Conservation (phyloP, 805 yeast species). For the Metschnikowia amazonensis region DNA sequence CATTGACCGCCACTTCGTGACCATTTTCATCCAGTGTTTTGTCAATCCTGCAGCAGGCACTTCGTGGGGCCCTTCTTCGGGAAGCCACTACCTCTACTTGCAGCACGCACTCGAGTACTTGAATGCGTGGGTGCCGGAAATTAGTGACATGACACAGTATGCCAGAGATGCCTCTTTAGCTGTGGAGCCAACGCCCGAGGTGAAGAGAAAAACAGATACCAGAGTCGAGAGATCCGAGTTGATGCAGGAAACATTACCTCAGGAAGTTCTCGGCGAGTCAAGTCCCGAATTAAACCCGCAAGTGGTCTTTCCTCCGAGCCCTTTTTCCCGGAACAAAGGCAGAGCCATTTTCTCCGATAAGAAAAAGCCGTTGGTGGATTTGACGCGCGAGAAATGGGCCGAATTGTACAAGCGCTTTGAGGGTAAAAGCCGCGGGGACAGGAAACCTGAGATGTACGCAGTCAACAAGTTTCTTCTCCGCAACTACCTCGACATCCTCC, state of each 20-base stretch:
- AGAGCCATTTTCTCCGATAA: constrained; percentile 25
- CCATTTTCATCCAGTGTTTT: constrained; percentile 29
- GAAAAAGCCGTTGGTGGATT: constrained; percentile 28
- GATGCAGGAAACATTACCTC: constrained; percentile 12
- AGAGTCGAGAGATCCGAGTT: constrained; percentile 6
- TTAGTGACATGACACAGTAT: constrained; percentile 14
- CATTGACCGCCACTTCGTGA: constrained; percentile 32
- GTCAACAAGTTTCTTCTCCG: constrained; percentile 33
- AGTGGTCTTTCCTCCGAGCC: constrained; percentile 30
- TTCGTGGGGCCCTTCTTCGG: constrained; percentile 18
- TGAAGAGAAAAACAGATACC: constrained; percentile 9
- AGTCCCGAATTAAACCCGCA: constrained; percentile 24
- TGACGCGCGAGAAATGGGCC: constrained; percentile 23
- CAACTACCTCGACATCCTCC: constrained; percentile 29
- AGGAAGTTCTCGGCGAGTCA: constrained; percentile 8
- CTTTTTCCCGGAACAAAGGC: constrained; percentile 22
- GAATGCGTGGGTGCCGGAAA: constrained; percentile 33
- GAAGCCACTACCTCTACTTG: constrained; percentile 31
- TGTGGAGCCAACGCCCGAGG: constrained; percentile 4
- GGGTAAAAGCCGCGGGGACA: constrained; percentile 5
- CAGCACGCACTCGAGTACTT: constrained; percentile 30
- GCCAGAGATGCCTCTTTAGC: constrained; percentile 1
- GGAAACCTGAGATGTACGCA: constrained; percentile 13
- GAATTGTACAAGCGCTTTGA: constrained; percentile 17
- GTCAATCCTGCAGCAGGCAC: constrained; percentile 27